phyloP scores from a whole-genome alignment of 176 grass and related monocot genomes.

The Neostapfia colusana region DNA sequence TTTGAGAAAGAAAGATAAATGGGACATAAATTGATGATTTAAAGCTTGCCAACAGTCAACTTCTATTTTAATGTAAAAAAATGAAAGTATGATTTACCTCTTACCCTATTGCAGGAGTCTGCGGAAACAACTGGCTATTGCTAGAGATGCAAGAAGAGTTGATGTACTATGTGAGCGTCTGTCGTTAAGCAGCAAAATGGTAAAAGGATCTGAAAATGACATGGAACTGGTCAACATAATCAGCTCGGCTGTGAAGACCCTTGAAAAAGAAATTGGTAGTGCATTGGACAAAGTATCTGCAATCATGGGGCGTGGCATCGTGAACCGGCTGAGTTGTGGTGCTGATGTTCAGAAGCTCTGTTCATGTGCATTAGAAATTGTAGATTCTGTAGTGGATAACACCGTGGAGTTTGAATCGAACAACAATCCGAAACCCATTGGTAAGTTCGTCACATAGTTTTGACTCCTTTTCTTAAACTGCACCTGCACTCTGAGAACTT shows the following conservation, averaged over 20 bases:
- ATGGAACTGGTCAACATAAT: slow-evolving; percentile 58
- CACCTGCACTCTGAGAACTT: slow-evolving; percentile 2
- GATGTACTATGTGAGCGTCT: slow-evolving; percentile 82
- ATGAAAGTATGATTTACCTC: slow-evolving; percentile 1
- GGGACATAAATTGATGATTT: not conserved
- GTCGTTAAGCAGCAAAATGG: slow-evolving; percentile 67
- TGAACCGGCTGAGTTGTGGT: slow-evolving; percentile 75
- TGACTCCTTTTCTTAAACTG: slow-evolving; percentile 4
- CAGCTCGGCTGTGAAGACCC: slow-evolving; percentile 54
- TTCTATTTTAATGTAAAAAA: slow-evolving; percentile 1
- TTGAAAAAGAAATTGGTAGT: slow-evolving; percentile 78
- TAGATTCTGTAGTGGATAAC: slow-evolving; percentile 55
- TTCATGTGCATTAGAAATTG: slow-evolving; percentile 56
- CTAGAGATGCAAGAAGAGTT: slow-evolving; percentile 75
- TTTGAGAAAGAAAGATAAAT: not conserved
- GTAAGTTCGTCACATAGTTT: slow-evolving; percentile 40
- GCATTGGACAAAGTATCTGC: slow-evolving; percentile 66
- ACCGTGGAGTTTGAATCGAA: slow-evolving; percentile 32
- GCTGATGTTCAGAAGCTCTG: slow-evolving; percentile 90
- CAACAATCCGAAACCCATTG: slow-evolving; percentile 30
- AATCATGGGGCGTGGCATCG: slow-evolving; percentile 65
- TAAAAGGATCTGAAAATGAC: slow-evolving; percentile 69
- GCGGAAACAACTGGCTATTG: slow-evolving; percentile 69
- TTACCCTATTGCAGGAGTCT: slow-evolving; percentile 53
- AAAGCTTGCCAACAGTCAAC: slow-evolving; percentile 1